Percentiles rank a stretch among this genome's conserved stretches.
Conservation (phyloP, 2,329 filamentous ascomycete species). For the Cercospora brassicicola region DNA sequence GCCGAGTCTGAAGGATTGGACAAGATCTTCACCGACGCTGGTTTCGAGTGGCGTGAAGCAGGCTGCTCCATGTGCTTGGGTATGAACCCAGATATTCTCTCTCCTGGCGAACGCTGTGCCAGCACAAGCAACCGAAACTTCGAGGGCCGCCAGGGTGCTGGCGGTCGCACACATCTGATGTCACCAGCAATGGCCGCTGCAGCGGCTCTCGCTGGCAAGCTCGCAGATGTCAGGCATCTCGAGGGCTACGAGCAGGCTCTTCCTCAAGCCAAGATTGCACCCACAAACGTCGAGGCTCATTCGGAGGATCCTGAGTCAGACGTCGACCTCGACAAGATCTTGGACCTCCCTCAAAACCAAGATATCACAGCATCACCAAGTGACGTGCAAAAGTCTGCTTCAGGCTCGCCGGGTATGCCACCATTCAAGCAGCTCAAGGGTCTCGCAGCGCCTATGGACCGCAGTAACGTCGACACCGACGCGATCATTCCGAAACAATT, state of each 20-base stretch:
- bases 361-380: conserved; percentile 54
- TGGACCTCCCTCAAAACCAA: conserved; percentile 55
- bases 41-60: conserved; percentile 97
- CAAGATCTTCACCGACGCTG: conserved; percentile 85
- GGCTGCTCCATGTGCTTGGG: conserved; percentile 99
- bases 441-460: conserved; percentile 81
- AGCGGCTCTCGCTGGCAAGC: conserved; percentile 82
- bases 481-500: conserved; percentile 99
- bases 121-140: conserved; percentile 97
- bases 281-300: conserved; percentile 57
- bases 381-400: conserved; percentile 53
- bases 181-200: conserved; percentile 96
- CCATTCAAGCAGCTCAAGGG: conserved; percentile 84
- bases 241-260: conserved; percentile 53
- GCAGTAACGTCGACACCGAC: conserved; percentile 94
- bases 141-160: conserved; percentile 90
- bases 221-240: conserved; percentile 85
- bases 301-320: conserved; percentile 61
- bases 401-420: conserved; percentile 65
- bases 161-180: conserved; percentile 90
- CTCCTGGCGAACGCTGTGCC: conserved; percentile 88
- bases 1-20: conserved; percentile 91
- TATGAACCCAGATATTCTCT: conserved; percentile 98
- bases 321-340: conserved; percentile 62
- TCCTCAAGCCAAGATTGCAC: conserved; percentile 50